phyloP scores from a whole-genome alignment of 257 asterid species.

The Solanum rostratum region DNA sequence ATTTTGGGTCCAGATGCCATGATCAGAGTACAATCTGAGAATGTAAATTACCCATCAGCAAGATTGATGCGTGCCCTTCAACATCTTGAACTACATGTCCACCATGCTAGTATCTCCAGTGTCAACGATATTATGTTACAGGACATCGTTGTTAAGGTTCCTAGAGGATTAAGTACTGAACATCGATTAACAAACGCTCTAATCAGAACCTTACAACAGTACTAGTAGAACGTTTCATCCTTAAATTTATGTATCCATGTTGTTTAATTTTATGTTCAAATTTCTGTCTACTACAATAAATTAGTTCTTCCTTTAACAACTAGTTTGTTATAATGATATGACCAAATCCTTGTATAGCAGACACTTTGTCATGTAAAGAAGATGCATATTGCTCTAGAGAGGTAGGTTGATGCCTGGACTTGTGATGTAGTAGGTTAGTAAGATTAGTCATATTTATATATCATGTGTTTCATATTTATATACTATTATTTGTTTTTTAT shows the following conservation, averaged over 20 bases:
- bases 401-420: too few relatives aligned
- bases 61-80: slow-evolving; percentile 50
- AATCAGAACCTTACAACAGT: slow-evolving; percentile 17
- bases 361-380: not conserved
- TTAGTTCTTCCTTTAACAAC: not conserved
- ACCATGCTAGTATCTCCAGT: slow-evolving; percentile 72
- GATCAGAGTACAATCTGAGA: slow-evolving; percentile 66
- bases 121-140: slow-evolving; percentile 65
- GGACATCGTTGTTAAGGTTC: slow-evolving; percentile 48
- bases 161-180: slow-evolving; percentile 23
- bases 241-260: not conserved
- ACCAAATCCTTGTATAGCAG: not conserved
- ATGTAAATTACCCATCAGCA: slow-evolving; percentile 36
- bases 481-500: too few relatives aligned
- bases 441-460: too few relatives aligned
- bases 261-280: not conserved
- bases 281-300: not conserved
- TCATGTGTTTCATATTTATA: too few relatives aligned
- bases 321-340: not conserved
- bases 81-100: slow-evolving; percentile 50
- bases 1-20: slow-evolving; percentile 58
- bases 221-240: not conserved
- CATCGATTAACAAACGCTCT: slow-evolving; percentile 38
- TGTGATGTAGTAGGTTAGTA: too few relatives aligned
- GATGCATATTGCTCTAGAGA: not conserved